Conservation (phyloP, 257 asterid genomes). For the Solanum sejunctum region DNA sequence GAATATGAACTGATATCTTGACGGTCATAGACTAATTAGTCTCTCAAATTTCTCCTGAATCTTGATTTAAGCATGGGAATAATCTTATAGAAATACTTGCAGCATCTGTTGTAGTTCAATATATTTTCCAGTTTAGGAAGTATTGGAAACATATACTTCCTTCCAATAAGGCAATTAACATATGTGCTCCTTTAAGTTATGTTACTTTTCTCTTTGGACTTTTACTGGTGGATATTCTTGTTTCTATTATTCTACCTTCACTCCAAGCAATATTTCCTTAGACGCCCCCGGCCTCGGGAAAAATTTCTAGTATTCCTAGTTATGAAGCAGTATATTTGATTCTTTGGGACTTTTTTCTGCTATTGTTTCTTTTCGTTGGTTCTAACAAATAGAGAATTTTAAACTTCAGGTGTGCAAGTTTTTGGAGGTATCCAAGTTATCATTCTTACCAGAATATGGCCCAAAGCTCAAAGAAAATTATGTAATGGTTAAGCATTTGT, state of each 20-base stretch:
- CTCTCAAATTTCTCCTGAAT: background rate
- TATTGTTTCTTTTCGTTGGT: background rate
- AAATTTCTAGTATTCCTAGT: background rate
- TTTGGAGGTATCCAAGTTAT: slow-evolving; percentile 88
- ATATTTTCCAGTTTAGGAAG: background rate
- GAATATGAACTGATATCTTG: background rate
- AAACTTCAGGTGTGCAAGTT: slow-evolving; percentile 74
- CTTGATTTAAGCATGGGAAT: background rate
- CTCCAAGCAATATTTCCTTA: background rate
- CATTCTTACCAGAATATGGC: slow-evolving; percentile 81
- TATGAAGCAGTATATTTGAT: background rate
- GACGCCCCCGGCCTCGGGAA: background rate
- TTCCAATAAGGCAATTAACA: background rate
- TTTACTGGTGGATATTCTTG: background rate
- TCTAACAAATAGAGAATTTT: background rate
- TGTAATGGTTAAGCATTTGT: slow-evolving; percentile 63
- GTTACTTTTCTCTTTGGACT: background rate
- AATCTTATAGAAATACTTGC: background rate
- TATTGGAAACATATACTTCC: background rate
- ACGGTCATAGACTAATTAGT: background rate
- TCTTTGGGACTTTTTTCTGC: background rate
- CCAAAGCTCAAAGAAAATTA: slow-evolving; percentile 92
- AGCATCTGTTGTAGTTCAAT: background rate
- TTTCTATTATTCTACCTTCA: background rate
- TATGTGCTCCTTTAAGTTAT: background rate